Evolutionary conservation across 2,329 filamentous ascomycete genomes (phyloP), one percentile per base, ranked within the genome.

Genomic region (Trichoderma atrobrunneum): DNA sequence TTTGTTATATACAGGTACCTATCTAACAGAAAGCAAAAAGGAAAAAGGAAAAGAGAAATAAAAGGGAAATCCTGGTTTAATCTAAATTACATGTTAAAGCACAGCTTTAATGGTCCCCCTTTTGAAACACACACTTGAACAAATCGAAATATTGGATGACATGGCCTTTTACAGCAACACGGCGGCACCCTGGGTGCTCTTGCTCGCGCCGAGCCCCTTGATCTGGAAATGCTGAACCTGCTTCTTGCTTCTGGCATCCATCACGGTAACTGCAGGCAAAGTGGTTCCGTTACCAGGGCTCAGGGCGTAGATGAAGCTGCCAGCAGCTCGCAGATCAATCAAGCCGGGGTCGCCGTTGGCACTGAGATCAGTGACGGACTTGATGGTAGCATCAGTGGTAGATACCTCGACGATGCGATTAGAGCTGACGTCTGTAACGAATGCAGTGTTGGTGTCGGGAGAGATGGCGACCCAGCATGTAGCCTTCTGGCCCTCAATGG

Each of bases 401-500:
- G 85, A 85, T 81, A 91, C 86, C 79, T 91, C 88, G 0, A 91
- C 84, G 0, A 92, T 75, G 4, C 84, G 82, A 76, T 89, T 86
- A 3, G 80, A 75, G 0, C 72, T 85, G 0, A 86, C 87, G 74
- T 91, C 89, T 0, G 88, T 87, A 4, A 91, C 87, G 72, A 89
- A 92, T 0, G 85, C 87, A 0, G 84, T 87, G 8, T 82, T 79
- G 0, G 86, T 88, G 0, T 79, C 77, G 0, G 79, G 72, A 0
- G 86, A 87, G 54, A 89, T 80, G 1, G 87, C 81, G 0, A 81
- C 83, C 89, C 89, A 91, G 78, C 89, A 91, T 0, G 87, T 89
- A 1, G 87, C 87, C 7, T 73, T 78, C 76, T 91, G 89, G 48
- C 82, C 86, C 0, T 80, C 79, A 14, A 91, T 80, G 1, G 76